These are phyloP conservation scores for Carnegiea gigantea DNA, from an alignment of 179 eudicot genomes.

Conservation along the genomic window DNA sequence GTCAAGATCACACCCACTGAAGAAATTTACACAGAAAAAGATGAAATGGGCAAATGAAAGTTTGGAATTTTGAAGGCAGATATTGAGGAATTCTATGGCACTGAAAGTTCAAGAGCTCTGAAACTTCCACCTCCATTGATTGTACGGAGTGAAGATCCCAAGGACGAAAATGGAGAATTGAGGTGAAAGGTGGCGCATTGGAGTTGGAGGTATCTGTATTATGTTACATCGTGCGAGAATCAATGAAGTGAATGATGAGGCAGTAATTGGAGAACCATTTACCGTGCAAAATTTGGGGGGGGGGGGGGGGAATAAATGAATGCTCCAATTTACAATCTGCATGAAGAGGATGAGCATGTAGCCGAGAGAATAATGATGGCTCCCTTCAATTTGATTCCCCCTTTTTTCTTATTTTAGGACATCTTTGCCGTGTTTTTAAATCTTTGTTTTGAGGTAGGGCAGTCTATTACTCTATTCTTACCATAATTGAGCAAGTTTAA, in stretches of 20 bases:
- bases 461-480: not conserved
- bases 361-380: constrained; percentile 21
- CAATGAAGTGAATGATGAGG: constrained; percentile 30
- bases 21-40: no score
- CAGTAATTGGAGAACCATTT: constrained; percentile 25
- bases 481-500: not conserved
- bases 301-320: not conserved
- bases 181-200: constrained; percentile 15
- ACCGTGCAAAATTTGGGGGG: constrained; percentile 10
- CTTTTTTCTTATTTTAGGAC: not conserved
- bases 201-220: not conserved
- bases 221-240: constrained; percentile 21
- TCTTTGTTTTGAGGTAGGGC: not conserved
- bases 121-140: constrained; percentile 12
- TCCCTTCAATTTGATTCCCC: not conserved
- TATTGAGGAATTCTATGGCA: no score
- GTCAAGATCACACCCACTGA: not conserved
- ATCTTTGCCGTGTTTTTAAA: not conserved
- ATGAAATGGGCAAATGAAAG: no score
- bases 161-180: constrained; percentile 5
- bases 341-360: constrained; percentile 16
- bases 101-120: no score
- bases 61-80: no score
- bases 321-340: not conserved
- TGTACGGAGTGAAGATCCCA: constrained; percentile 31